Evolutionary conservation across 1,284 basidiomycete species (phyloP), one percentile per base, ranked within the genome.

Genomic region (Tylopilus microsporus): DNA sequence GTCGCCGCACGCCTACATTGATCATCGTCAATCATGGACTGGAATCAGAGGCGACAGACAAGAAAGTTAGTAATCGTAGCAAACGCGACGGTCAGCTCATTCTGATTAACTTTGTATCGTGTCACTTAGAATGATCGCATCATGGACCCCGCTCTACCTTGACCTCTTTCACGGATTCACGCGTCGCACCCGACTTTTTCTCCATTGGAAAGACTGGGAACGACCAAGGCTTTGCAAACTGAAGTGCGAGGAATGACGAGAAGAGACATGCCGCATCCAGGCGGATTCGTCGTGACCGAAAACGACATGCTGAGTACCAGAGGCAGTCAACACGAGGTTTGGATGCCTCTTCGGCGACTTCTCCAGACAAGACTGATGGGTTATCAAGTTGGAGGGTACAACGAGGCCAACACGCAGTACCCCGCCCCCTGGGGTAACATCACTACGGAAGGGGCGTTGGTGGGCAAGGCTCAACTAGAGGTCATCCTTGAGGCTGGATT

Each of bases 201-300:
- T 97, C 43, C 82, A 95, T 58, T 99, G 97, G 97, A 95, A 99
- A 75, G 97, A 99, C 69, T 99, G 97, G 97, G 97, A 99, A 73
- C 86, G 94, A 45, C 96, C 92, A n/a, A 83, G 96, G 41, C 78
- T 98, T 55, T 89, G 95, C 60, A 98, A 98, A 76, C 67, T 94
- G 48, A 87, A 85, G 64, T 86, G 97, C 5, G 95, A 98, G 69
- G 94, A 97, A 69, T 85, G 89, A 66, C 82, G 94, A 52, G 89
- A 65, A 79, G 80, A 66, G 87, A 96, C 39, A 82, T 95, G 66
- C 73, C 81, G 53, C 85, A 90, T 66, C 84, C 83, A 34, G 79
- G 81, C 4, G 86, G 86, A 47, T 92, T 86, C 72, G 74, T 82
- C 62, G 74, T 79, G 50, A 81, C 84, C 32, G 85, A 86, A 59